Base-by-base conservation (phyloP, 129 eudicot genomes). In the Apium graveolens region DNA sequence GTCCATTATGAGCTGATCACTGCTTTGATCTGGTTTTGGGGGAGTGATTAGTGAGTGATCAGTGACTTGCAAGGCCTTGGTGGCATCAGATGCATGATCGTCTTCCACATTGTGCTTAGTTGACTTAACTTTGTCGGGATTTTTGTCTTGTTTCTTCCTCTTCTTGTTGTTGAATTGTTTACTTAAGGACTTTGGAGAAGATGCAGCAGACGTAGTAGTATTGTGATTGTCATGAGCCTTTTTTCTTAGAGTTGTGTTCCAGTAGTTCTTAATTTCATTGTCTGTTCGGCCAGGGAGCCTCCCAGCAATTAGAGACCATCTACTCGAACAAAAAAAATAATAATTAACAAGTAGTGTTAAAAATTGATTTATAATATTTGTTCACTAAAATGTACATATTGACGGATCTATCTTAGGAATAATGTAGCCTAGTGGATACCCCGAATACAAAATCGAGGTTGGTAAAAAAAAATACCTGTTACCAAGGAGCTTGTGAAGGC, bases 271-370 rank as follows among this genome's bases (percentile, higher is more conserved):
- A 3, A 87, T 84, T 87, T 66, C 72, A 66, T 66, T 66, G 72
- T 66, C 72, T 66, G 72, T 66, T 66, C 72, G 72, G 72, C 72
- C 72, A 31, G 72, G 72, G 10, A 66, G 72, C 72, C 72, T 66
- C 72, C 72, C 86, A 20, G 90, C 88, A 75, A 87, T 87, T 5
- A 84, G 81, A 0, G 88, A 84, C 90, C 90, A 87, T 75, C 88
- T 84, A 76, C 75, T n/a, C n/a, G n/a, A n/a, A n/a, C n/a, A n/a
- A n/a, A n/a, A n/a, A n/a, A n/a, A n/a, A n/a, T n/a, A n/a, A n/a
- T n/a, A n/a, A n/a, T n/a, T n/a, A n/a, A n/a, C n/a, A n/a, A n/a
- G n/a, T n/a, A n/a, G n/a, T n/a, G n/a, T n/a, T n/a, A n/a, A n/a
- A n/a, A n/a, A n/a, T n/a, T 0, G 27, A 55, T 55, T 0, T n/a